Conservation (phyloP, 306 rosid species). For the Spatholobus suberectus region DNA sequence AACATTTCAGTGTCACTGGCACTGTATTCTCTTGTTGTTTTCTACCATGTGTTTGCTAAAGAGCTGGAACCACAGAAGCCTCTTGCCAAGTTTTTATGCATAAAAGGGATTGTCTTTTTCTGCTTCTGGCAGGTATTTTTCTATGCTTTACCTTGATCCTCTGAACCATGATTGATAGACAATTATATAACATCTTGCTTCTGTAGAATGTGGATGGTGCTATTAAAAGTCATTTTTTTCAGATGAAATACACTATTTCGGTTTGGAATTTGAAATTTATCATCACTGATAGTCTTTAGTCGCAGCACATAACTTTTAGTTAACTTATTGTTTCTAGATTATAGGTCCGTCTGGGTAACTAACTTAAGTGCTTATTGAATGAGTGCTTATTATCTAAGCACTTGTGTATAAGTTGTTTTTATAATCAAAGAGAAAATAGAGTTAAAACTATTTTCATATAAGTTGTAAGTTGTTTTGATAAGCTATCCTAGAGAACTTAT, state of each 20-base stretch:
- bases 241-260: background rate
- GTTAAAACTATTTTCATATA: no score
- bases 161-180: background rate
- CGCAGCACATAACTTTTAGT: background rate
- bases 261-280: slow-evolving; percentile 13
- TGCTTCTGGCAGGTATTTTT: slow-evolving; percentile 91
- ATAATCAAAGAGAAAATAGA: no score
- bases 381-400: no score
- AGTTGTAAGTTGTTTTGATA: no score
- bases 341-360: background rate
- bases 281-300: background rate
- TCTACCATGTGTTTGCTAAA: slow-evolving; percentile 89
- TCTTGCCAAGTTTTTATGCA: slow-evolving; percentile 87
- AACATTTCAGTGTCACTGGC: slow-evolving; percentile 82
- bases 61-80: slow-evolving; percentile 86
- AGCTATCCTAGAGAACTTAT: no score
- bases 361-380: no score
- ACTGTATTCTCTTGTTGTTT: slow-evolving; percentile 76
- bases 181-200: background rate
- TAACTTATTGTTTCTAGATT: background rate
- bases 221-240: background rate
- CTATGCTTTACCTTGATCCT: background rate
- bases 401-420: no score
- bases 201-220: slow-evolving; percentile 20
- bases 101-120: slow-evolving; percentile 94